Percentiles rank a stretch among this genome's conserved stretches.
Evolutionary conservation across 495 filamentous ascomycete species (phyloP).

Genomic region (Penicillium flavigenum): DNA sequence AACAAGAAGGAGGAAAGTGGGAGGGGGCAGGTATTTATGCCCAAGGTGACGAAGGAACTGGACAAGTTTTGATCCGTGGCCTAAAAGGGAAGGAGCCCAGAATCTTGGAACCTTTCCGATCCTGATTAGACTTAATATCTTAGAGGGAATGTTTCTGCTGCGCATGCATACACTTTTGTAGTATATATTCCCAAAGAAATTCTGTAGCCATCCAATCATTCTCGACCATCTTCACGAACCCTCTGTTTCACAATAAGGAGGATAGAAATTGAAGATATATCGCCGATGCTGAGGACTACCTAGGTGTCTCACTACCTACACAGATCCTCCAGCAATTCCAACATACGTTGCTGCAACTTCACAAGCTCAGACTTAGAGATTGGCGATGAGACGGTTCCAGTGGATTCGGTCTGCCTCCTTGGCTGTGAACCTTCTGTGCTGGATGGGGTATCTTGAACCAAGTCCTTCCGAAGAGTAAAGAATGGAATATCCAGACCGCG

Average conservation of each 20-base stretch:
- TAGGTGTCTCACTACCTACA: conserved; percentile 44
- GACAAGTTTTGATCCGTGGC: too few species aligned
- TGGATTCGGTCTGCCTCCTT: conserved; percentile 3
- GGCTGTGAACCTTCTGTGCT: conserved; percentile 1
- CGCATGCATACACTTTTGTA: not conserved
- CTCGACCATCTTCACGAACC: not conserved
- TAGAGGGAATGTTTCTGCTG: not conserved
- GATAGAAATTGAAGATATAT: not conserved
- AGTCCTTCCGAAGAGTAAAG: conserved; percentile 51
- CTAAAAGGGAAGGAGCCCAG: too few species aligned
- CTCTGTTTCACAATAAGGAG: not conserved
- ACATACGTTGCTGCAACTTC: conserved; percentile 56
- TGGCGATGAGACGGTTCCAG: conserved; percentile 2
- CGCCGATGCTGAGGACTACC: not conserved
- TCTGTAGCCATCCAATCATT: not conserved
- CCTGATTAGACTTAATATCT: too few species aligned
- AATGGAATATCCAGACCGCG: conserved; percentile 62
- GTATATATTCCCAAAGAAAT: not conserved
- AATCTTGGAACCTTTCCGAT: too few species aligned
- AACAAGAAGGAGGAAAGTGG: too few species aligned
- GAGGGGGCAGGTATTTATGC: too few species aligned
- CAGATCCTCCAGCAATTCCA: conserved; percentile 62
- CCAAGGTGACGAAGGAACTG: too few species aligned
- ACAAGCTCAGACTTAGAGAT: conserved; percentile 48
- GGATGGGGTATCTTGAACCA: conserved; percentile 32